These are phyloP conservation scores for Russula sp. DNA, from an alignment of 768 basidiomycete genomes.

Conservation along the genomic window DNA sequence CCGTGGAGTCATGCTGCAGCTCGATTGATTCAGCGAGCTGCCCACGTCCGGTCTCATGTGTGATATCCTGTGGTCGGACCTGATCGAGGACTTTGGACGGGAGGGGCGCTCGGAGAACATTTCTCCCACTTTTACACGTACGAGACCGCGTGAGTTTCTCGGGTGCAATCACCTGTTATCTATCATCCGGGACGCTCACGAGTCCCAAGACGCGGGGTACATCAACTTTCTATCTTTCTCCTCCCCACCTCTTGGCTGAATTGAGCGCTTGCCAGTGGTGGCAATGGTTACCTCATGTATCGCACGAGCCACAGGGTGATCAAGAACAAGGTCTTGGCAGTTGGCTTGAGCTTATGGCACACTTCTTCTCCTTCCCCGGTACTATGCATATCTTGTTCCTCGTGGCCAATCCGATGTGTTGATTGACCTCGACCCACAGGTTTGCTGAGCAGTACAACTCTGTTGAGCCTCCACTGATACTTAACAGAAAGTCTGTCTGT, in stretches of 20 bases:
- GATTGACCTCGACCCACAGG: no score
- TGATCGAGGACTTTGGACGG: constrained; percentile 93
- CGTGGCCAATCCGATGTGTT: no score
- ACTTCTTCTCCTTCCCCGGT: constrained; percentile 74
- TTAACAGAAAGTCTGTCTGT: no score
- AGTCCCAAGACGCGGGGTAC: constrained; percentile 94
- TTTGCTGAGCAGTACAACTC: no score
- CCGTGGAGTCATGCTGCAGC: constrained; percentile 39
- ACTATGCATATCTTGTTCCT: no score
- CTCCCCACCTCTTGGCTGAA: not conserved
- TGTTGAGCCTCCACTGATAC: no score
- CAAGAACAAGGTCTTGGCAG: constrained; percentile 98
- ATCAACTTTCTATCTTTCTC: constrained; percentile 24
- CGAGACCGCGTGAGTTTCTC: constrained; percentile 94
- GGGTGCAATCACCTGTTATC: constrained; percentile 96
- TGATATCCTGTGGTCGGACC: constrained; percentile 97
- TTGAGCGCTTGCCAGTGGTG: not conserved
- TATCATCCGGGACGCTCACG: constrained; percentile 90
- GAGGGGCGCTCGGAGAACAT: constrained; percentile 89
- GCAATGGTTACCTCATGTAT: constrained; percentile 87
- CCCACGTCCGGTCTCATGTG: constrained; percentile 98
- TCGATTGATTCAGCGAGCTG: constrained; percentile 98
- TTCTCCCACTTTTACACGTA: constrained; percentile 91
- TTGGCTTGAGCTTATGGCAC: constrained; percentile 78
- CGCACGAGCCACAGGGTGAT: constrained; percentile 91